Evolutionary conservation across 2,329 filamentous ascomycete species (phyloP).

Genomic region (Xylaria sp.): DNA sequence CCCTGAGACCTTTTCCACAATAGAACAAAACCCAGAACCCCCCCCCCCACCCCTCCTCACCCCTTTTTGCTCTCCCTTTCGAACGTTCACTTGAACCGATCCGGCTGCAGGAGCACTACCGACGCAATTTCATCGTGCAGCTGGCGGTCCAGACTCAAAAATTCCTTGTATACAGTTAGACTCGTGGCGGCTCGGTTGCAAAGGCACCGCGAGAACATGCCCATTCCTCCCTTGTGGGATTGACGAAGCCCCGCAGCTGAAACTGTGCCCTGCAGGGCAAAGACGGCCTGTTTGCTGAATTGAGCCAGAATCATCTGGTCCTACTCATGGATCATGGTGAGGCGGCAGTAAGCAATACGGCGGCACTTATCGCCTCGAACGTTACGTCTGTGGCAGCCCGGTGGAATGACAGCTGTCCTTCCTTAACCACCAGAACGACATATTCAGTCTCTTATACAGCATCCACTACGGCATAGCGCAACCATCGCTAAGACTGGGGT

Average conservation of each 20-base stretch:
- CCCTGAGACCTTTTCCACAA: slow-evolving; percentile 12
- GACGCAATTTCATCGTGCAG: slow-evolving; percentile 41
- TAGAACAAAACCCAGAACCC: background rate
- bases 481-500: slow-evolving; percentile 18
- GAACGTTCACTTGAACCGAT: slow-evolving; percentile 25
- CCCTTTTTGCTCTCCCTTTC: slow-evolving; percentile 14
- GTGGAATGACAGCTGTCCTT: slow-evolving; percentile 3
- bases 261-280: slow-evolving; percentile 30
- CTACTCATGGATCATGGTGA: slow-evolving; percentile 25
- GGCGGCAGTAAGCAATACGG: slow-evolving; percentile 37
- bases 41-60: background rate
- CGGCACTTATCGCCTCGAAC: slow-evolving; percentile 27
- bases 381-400: slow-evolving; percentile 17
- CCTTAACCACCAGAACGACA: background rate
- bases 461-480: slow-evolving; percentile 26
- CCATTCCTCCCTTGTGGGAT: slow-evolving; percentile 23
- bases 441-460: background rate
- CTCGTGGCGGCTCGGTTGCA: slow-evolving; percentile 19
- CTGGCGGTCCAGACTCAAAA: slow-evolving; percentile 33
- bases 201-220: slow-evolving; percentile 2
- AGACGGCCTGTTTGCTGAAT: slow-evolving; percentile 34
- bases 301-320: slow-evolving; percentile 33
- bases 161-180: background rate
- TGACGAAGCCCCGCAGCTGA: slow-evolving; percentile 33
- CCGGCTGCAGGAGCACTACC: slow-evolving; percentile 38